phyloP scores from a whole-genome alignment of 1,284 basidiomycete species.

The Thecaphora thlaspeos region DNA sequence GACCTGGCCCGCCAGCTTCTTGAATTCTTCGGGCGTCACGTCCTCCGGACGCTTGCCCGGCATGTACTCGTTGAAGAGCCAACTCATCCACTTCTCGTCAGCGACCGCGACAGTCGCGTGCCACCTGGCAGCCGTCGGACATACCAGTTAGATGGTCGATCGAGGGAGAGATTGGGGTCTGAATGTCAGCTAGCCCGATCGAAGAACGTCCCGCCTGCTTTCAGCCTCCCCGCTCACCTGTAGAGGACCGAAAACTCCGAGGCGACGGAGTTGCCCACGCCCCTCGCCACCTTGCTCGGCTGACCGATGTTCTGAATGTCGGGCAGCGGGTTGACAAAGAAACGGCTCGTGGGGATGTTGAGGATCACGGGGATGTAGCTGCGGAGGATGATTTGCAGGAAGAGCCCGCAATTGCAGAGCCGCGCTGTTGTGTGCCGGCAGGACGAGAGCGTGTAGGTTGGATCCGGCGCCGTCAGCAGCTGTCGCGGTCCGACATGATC shows the following conservation, averaged over 20 bases:
- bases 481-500: too few relatives aligned
- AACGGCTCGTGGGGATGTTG: conserved; percentile 40
- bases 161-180: too few relatives aligned
- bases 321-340: conserved; percentile 39
- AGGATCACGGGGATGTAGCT: conserved; percentile 51
- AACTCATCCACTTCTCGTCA: conserved; percentile 47
- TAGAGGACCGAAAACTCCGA: conserved; percentile 42
- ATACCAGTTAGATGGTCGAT: too few relatives aligned
- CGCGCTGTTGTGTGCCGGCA: conserved; percentile 5
- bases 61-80: conserved; percentile 19
- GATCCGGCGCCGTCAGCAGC: too few relatives aligned
- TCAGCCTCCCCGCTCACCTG: too few relatives aligned
- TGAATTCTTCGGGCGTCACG: conserved; percentile 68
- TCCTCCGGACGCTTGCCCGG: conserved; percentile 49
- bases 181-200: too few relatives aligned
- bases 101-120: conserved; percentile 40
- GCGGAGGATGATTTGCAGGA: conserved; percentile 34
- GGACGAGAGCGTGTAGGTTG: too few relatives aligned
- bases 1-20: conserved; percentile 55
- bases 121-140: conserved; percentile 30
- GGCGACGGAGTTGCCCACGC: conserved; percentile 39
- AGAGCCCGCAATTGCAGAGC: conserved; percentile 34
- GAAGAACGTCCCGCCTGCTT: too few relatives aligned
- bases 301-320: conserved; percentile 33
- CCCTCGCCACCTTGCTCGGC: conserved; percentile 29